Base-by-base conservation (phyloP, 306 rosid species). In the Castanospermum australe region DNA sequence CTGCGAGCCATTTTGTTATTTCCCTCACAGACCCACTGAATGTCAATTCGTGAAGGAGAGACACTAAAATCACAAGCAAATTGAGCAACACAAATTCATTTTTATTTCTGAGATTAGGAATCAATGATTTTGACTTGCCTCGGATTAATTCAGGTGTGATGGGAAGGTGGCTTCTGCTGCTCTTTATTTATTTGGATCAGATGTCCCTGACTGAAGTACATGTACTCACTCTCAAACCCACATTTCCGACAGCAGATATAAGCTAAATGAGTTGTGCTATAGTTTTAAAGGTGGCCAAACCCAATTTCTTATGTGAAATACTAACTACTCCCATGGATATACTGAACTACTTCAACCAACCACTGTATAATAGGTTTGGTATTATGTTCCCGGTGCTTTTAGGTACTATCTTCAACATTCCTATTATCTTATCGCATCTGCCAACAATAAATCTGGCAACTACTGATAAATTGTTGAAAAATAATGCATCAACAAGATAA, bases 211-310 rank as follows among this genome's bases (percentile, higher is more conserved):
- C 35, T 47, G 32, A 77, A 35, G 65, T 78, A 38, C 60, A 32
- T 67, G 69, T 32, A 45, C 36, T 32, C 15, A n/a, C n/a, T 28
- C 32, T 28, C 32, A 28, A 44, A 44, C 15, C 20, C 56, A 62
- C 78, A 60, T 30, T 55, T 55, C 67, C 32, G 25, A 80, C 75
- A 21, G 61, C 75, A 80, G 64, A 79, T 71, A 71, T 60, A 48
- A 79, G 48, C 79, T 30, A 72, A 21, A 35, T 55, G 66, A 32
- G 84, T 62, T 81, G 84, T 30, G 44, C 20, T 18, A 35, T 8
- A 41, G 14, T 48, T 73, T 64, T 81, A 42, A 54, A 39, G 75
- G 28, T 80, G 62, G 68, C 75, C 41, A 42, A 44, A 65, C 52
- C 55, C 14, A 57, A 20, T 62, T 63, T 60, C 51, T 73, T 39